phyloP scores from a whole-genome alignment of 805 yeast genomes.

The Tetrapisispora iriomotensis region DNA sequence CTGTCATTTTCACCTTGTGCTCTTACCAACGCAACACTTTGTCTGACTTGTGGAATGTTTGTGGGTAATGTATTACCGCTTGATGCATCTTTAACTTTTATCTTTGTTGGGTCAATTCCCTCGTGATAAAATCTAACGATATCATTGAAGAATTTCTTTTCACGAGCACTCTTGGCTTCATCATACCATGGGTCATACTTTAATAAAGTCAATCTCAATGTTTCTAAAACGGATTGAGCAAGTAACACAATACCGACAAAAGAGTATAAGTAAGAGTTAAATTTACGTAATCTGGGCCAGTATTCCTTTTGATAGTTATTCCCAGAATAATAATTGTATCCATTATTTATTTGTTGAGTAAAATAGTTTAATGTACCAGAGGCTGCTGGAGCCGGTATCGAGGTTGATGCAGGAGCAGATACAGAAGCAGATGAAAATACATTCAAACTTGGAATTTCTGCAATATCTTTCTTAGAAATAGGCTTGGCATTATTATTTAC shows the following conservation, averaged over 20 bases:
- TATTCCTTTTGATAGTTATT: constrained; percentile 10
- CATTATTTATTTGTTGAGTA: background rate
- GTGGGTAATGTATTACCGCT: constrained; percentile 23
- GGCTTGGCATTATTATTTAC: background rate
- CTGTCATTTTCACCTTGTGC: constrained; percentile 41
- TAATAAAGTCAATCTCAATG: constrained; percentile 36
- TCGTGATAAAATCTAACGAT: constrained; percentile 27
- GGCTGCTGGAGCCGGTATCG: constrained; percentile 11
- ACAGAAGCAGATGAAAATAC: constrained; percentile 27
- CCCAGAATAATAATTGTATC: constrained; percentile 1
- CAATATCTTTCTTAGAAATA: constrained; percentile 18
- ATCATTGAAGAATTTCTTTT: constrained; percentile 30
- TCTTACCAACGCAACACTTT: constrained; percentile 30
- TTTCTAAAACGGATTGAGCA: constrained; percentile 49
- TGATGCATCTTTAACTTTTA: constrained; percentile 26
- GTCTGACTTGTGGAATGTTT: constrained; percentile 26
- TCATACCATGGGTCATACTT: constrained; percentile 64
- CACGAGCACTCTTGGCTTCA: constrained; percentile 49
- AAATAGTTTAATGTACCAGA: background rate
- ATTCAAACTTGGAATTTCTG: constrained; percentile 28
- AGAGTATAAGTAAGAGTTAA: constrained; percentile 27
- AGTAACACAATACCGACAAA: constrained; percentile 38
- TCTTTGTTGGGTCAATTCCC: constrained; percentile 28
- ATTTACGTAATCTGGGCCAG: constrained; percentile 14
- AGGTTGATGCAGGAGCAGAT: constrained; percentile 7